Conservation (phyloP, 1,284 basidiomycete genomes). For the Peniophora sp. region DNA sequence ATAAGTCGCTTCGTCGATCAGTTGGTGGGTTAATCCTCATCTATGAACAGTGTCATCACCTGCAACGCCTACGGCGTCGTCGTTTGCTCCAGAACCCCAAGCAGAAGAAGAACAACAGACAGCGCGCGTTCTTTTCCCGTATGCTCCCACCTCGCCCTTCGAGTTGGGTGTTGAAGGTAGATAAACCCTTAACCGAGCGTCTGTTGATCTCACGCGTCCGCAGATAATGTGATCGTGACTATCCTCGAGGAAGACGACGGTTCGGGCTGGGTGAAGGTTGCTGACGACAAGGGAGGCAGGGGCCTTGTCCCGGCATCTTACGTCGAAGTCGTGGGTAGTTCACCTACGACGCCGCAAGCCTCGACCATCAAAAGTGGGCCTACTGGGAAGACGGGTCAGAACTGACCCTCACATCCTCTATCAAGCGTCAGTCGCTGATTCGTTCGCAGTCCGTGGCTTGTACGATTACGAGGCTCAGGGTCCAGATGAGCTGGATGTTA, state of each 20-base stretch:
- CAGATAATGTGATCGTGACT: conserved; percentile 54
- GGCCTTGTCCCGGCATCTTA: conserved; percentile 79
- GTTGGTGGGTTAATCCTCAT: neutral
- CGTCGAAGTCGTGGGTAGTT: conserved; percentile 34
- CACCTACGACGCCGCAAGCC: conserved; percentile 12
- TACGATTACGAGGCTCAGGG: conserved; percentile 65
- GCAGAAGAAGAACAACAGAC: conserved; percentile 38
- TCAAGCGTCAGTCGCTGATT: neutral
- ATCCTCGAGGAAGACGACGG: conserved; percentile 74
- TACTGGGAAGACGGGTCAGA: neutral
- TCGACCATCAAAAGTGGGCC: conserved; percentile 1
- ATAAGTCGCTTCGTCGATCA: neutral
- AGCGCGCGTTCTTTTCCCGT: conserved; percentile 64
- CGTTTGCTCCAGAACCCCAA: conserved; percentile 37
- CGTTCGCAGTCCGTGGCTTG: conserved; percentile 45
- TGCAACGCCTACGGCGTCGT: conserved; percentile 40
- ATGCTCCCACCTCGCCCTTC: conserved; percentile 64
- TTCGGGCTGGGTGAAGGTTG: conserved; percentile 80
- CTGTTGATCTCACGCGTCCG: conserved; percentile 8
- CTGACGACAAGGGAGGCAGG: conserved; percentile 43
- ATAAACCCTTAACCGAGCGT: conserved; percentile 2
- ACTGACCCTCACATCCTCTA: neutral
- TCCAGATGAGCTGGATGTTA: conserved; percentile 59
- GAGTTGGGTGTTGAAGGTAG: conserved; percentile 61
- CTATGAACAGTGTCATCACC: conserved; percentile 10